Evolutionary conservation across 768 basidiomycete species (phyloP).

Genomic region (Sistotremastrum niveocremeum): DNA sequence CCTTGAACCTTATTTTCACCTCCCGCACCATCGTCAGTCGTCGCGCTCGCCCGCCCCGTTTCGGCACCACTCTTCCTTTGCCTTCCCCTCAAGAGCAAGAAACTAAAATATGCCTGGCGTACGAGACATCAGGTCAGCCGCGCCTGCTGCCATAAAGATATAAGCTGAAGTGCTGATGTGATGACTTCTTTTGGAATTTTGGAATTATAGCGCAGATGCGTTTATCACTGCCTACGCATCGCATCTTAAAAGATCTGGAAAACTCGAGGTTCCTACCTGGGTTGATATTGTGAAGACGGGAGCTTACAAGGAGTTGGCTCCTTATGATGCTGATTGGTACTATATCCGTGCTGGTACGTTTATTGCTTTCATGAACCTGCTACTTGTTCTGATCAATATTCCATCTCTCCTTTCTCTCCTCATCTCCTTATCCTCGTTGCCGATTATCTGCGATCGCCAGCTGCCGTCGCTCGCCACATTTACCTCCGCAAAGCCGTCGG

Average conservation of each 20-base stretch:
- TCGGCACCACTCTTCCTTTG: too few relatives aligned
- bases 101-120: conserved; percentile 30
- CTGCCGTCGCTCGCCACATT: conserved; percentile 96
- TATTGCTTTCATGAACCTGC: neutral
- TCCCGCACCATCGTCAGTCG: too few relatives aligned
- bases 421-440: neutral
- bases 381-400: neutral
- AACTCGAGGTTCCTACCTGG: conserved; percentile 98
- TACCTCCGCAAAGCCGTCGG: conserved; percentile 98
- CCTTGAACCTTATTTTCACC: too few relatives aligned
- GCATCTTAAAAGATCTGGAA: conserved; percentile 95
- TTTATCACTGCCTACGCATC: conserved; percentile 92
- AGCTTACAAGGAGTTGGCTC: conserved; percentile 93
- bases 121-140: conserved; percentile 30
- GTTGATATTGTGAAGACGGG: conserved; percentile 98
- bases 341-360: conserved; percentile 91
- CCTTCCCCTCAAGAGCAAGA: too few relatives aligned
- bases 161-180: neutral
- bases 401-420: neutral
- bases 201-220: conserved; percentile 59
- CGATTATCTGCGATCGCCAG: conserved; percentile 25
- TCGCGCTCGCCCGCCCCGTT: too few relatives aligned
- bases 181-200: neutral
- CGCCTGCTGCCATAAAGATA: neutral
- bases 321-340: conserved; percentile 99